phyloP scores from a whole-genome alignment of 192 early-diverging fungal genomes.

The Umbelopsis sp. region DNA sequence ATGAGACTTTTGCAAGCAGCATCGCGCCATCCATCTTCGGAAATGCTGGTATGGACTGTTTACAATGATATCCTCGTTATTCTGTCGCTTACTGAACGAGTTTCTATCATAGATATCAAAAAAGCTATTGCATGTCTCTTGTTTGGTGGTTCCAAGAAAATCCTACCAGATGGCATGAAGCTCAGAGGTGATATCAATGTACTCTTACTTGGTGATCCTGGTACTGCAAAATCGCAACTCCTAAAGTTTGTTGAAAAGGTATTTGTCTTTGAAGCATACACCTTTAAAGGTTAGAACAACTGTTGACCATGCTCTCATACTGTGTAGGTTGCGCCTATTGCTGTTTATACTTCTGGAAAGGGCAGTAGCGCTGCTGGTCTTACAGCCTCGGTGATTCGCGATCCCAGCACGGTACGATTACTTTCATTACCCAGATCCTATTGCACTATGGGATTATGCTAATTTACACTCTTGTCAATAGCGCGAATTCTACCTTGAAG shows the following conservation, averaged over 20 bases:
- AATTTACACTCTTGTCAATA: slow-evolving; percentile 22
- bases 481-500: slow-evolving; percentile 97
- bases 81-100: background rate
- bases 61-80: no score
- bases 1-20: slow-evolving; percentile 86
- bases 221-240: slow-evolving; percentile 97
- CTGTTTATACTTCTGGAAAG: slow-evolving; percentile 99
- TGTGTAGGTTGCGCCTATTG: slow-evolving; percentile 83
- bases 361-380: slow-evolving; percentile 98
- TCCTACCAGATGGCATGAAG: slow-evolving; percentile 95
- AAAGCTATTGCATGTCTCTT: slow-evolving; percentile 92
- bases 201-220: slow-evolving; percentile 95
- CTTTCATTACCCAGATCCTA: background rate
- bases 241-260: slow-evolving; percentile 98
- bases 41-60: slow-evolving; percentile 62
- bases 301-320: background rate
- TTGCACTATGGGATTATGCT: background rate
- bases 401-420: slow-evolving; percentile 73
- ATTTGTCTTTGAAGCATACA: no score
- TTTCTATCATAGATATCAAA: slow-evolving; percentile 81
- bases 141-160: slow-evolving; percentile 96
- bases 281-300: no score
- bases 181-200: slow-evolving; percentile 98
- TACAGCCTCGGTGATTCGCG: slow-evolving; percentile 96
- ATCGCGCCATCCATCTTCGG: slow-evolving; percentile 98